Base-by-base conservation (phyloP, 768 basidiomycete genomes). In the Leccinum boreale region DNA sequence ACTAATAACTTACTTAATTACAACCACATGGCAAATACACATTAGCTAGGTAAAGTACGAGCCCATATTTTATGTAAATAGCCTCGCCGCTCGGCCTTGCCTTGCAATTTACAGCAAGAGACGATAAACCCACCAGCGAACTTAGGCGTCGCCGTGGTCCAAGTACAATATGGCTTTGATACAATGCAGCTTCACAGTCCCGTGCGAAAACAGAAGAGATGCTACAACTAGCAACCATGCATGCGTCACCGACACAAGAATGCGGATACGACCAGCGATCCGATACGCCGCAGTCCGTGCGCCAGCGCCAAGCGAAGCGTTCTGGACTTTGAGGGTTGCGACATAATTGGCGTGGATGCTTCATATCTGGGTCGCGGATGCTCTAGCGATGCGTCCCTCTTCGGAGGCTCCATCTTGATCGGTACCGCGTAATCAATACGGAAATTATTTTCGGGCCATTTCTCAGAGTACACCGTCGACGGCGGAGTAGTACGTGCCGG, bases 51-150 rank as follows among this genome's bases (percentile, higher is more conserved):
- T 53, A 57, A 56, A 39, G 39, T 57, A 58, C 49, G 50, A 55
- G 45, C 48, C 50, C 39, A 70, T 68, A 66, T 33, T 70, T 68
- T 68, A 68, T 56, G 68, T 70, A 69, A 69, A 69, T 70, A 69
- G 65, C 60, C 56, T 53, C 58, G 14, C 35, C 17, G 7, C 55
- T 36, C 23, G 8, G 12, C 57, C 63, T 60, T 55, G 52, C 50
- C 19, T 46, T 54, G 9, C 55, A 35, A 12, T 61, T 64, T 66
- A 61, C 58, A 33, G 51, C 35, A 54, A 52, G 52, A 50, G 57
- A n/a, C 36, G 11, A 11, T 19, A 44, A 44, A 52, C 47, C 55
- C 46, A 48, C 52, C 58, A 49, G 53, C 39, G 52, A 36, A 55
- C 48, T 50, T 48, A 55, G 21, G 46, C 46, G 48, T 55, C 31